A percentile compares a stretch with the other conserved stretches of the same genome.
phyloP scores from a whole-genome alignment of 768 basidiomycete genomes.

The Suillus bovinus region DNA sequence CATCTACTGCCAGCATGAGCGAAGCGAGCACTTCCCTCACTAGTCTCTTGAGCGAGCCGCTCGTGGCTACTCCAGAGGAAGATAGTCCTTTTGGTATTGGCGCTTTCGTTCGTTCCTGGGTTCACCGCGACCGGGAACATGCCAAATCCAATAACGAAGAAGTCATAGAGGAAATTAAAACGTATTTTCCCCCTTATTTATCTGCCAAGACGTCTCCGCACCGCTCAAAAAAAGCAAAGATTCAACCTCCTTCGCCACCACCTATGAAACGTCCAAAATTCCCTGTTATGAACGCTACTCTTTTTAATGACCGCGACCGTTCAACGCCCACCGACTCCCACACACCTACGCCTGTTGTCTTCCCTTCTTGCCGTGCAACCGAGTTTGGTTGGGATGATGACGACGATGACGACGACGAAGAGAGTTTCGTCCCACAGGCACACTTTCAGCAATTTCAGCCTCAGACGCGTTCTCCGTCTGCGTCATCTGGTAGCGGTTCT shows the following conservation, averaged over 20 bases:
- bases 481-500: constrained; percentile 27
- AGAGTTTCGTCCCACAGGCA: constrained; percentile 19
- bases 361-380: constrained; percentile 32
- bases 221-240: constrained; percentile 23
- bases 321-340: constrained; percentile 26
- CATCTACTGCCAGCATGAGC: constrained; percentile 30
- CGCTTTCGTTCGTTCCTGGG: constrained; percentile 34
- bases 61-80: constrained; percentile 41
- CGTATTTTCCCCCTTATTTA: constrained; percentile 29
- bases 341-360: constrained; percentile 33
- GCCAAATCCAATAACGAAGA: constrained; percentile 29
- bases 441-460: constrained; percentile 17
- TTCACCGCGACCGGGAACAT: constrained; percentile 26
- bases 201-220: constrained; percentile 16
- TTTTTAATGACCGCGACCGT: constrained; percentile 15
- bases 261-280: constrained; percentile 17
- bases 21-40: constrained; percentile 52
- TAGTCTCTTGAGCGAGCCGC: constrained; percentile 46
- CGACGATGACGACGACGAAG: constrained; percentile 26
- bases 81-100: constrained; percentile 49
- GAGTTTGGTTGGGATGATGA: constrained; percentile 31
- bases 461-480: constrained; percentile 20
- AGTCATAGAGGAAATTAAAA: constrained; percentile 31
- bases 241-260: constrained; percentile 15
- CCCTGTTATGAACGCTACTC: constrained; percentile 10